Base-by-base conservation (phyloP, 345 rosid genomes). In the Gossypioides kirkii region DNA sequence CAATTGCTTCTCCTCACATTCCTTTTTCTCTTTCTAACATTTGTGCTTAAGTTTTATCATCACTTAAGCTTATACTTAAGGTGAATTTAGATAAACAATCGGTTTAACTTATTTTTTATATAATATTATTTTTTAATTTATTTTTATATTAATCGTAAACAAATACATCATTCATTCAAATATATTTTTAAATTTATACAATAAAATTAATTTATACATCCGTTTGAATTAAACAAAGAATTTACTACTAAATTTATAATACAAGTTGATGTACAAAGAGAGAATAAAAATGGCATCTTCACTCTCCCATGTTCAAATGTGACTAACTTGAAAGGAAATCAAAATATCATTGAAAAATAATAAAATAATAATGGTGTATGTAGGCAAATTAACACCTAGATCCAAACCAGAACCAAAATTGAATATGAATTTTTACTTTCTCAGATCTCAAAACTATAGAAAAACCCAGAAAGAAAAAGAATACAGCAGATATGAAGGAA, bases 381-480 rank as follows among this genome's bases (percentile, higher is more conserved):
- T 82, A 86, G 67, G 85, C 73, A 61, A 55, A 71, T 72, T 78
- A 77, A 77, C 81, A 6, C 75, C 73, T 86, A 85, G 90, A 88
- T 85, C 89, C 77, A 79, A 75, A 74, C 77, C 65, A 61, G 75
- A 79, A 77, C 79, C 22, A 22, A 23, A 68, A 75, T 82, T 76
- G 82, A 81, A 80, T 76, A 80, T 64, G 85, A 85, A 82, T 80
- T 85, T 84, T 71, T 32, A 32, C 38, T 64, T 20, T 20, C 12
- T 55, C 22, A 55, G 69, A 81, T 73, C 77, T 74, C 73, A 77
- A 66, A 55, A 77, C 47, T 36, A 32, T 32, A 71, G 1, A 13
- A 54, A 77, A 69, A 26, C 76, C 71, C 25, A 23, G 53, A 61
- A 60, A 10, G 13, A n/a, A 45, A 45, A 28, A 2, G 47, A 1